phyloP scores from a whole-genome alignment of 192 early-diverging fungal species.

The Thamnidium elegans region DNA sequence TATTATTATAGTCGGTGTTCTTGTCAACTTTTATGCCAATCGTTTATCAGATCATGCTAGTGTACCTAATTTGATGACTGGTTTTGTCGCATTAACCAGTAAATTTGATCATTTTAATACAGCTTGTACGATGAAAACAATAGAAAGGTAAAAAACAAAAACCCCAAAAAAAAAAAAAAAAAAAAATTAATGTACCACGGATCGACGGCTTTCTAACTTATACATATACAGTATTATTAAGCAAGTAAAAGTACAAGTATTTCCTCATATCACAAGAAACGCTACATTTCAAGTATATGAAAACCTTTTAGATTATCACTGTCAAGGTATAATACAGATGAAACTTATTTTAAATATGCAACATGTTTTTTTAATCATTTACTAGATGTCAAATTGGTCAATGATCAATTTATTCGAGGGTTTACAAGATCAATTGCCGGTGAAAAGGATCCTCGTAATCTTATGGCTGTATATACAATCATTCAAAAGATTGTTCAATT shows the following conservation, averaged over 20 bases:
- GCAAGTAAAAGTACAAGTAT: conserved; percentile 86
- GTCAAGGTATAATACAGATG: conserved; percentile 41
- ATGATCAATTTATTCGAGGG: conserved; percentile 72
- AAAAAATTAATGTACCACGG: too few species aligned
- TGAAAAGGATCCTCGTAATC: conserved; percentile 98
- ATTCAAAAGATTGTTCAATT: conserved; percentile 68
- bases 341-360: not conserved
- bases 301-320: conserved; percentile 55
- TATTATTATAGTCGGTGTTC: conserved; percentile 42
- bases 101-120: conserved; percentile 58
- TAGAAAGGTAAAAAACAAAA: conserved; percentile 32
- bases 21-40: conserved; percentile 72
- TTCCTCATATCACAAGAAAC: conserved; percentile 80
- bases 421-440: conserved; percentile 87
- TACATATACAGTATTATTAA: conserved; percentile 58
- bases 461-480: conserved; percentile 81
- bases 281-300: conserved; percentile 73
- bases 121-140: conserved; percentile 38
- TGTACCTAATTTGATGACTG: conserved; percentile 62
- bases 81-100: conserved; percentile 52
- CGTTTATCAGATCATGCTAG: conserved; percentile 68
- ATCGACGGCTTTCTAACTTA: conserved; percentile 8
- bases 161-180: not conserved
- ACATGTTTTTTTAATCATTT: not conserved
- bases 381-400: conserved; percentile 59